A percentile compares a stretch with the other conserved stretches of the same genome.
These are phyloP conservation scores for Linderniella brevidens DNA, from an alignment of 257 asterid genomes.

Conservation along the genomic window DNA sequence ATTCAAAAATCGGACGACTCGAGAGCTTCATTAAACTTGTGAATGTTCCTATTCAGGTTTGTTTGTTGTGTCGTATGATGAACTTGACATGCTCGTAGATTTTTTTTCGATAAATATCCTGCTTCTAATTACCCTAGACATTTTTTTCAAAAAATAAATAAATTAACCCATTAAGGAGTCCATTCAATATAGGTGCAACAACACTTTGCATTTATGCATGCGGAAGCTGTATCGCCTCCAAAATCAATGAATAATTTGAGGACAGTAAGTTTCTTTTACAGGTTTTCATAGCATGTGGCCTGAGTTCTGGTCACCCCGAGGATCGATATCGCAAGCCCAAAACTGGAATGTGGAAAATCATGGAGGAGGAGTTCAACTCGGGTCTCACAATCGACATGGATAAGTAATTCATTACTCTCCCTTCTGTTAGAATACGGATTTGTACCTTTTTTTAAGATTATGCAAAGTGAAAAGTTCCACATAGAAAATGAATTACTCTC, in stretches of 20 bases:
- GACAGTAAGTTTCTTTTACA: conserved; percentile 18
- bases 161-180: too few species aligned
- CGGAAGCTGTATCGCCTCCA: too few species aligned
- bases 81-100: background rate
- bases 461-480: too few species aligned
- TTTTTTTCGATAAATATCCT: too few species aligned
- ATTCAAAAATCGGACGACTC: conserved; percentile 87
- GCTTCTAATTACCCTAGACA: too few species aligned
- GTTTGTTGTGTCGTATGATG: conserved; percentile 11
- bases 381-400: conserved; percentile 64
- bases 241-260: conserved; percentile 1
- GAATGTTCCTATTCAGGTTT: conserved; percentile 84
- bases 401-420: conserved; percentile 24
- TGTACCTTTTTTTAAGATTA: too few species aligned
- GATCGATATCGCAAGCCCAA: conserved; percentile 85
- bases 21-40: conserved; percentile 63
- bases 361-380: conserved; percentile 85
- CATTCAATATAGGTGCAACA: too few species aligned
- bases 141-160: too few species aligned
- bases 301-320: conserved; percentile 28
- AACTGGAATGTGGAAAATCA: conserved; percentile 86
- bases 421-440: too few species aligned
- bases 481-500: too few species aligned
- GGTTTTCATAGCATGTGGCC: conserved; percentile 95
- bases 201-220: background rate